A percentile compares a stretch with the other conserved stretches of the same genome.
These are phyloP conservation scores for Wickerhamomyces mucosus DNA, from an alignment of 805 yeast genomes.

Conservation along the genomic window DNA sequence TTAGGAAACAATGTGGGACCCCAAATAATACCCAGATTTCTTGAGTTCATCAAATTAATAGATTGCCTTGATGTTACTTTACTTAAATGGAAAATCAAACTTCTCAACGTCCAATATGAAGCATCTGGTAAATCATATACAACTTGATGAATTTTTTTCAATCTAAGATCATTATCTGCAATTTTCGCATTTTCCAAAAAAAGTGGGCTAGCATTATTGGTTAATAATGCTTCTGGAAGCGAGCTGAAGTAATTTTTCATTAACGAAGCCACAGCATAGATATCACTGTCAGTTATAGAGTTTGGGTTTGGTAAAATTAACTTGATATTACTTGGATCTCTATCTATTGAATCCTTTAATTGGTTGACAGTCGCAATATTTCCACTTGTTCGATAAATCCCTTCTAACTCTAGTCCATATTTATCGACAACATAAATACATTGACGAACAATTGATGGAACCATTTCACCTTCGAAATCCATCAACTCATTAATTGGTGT, in stretches of 20 bases:
- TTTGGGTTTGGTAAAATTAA: slow-evolving; percentile 46
- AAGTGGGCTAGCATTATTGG: slow-evolving; percentile 47
- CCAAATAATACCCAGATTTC: slow-evolving; percentile 86
- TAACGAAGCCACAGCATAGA: slow-evolving; percentile 80
- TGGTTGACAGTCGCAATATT: slow-evolving; percentile 66
- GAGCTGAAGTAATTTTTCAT: slow-evolving; percentile 75
- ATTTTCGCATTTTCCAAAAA: slow-evolving; percentile 68
- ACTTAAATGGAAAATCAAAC: slow-evolving; percentile 76
- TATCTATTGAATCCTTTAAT: slow-evolving; percentile 60
- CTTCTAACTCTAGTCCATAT: slow-evolving; percentile 79
- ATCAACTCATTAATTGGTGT: slow-evolving; percentile 70
- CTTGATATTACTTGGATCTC: slow-evolving; percentile 59
- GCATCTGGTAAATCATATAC: slow-evolving; percentile 91
- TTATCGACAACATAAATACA: slow-evolving; percentile 82
- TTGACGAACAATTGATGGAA: slow-evolving; percentile 81
- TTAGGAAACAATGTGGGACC: slow-evolving; percentile 79
- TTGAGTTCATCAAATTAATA: slow-evolving; percentile 71
- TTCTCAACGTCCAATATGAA: slow-evolving; percentile 83
- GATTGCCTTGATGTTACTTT: slow-evolving; percentile 56
- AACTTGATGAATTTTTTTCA: slow-evolving; percentile 73
- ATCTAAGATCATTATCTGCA: slow-evolving; percentile 47
- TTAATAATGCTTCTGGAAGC: slow-evolving; percentile 81
- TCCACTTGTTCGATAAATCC: slow-evolving; percentile 83
- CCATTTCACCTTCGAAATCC: slow-evolving; percentile 80
- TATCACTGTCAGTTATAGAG: slow-evolving; percentile 64